These are phyloP conservation scores for Dioszegia aurantiaca DNA, from an alignment of 768 basidiomycete species.

Conservation along the genomic window DNA sequence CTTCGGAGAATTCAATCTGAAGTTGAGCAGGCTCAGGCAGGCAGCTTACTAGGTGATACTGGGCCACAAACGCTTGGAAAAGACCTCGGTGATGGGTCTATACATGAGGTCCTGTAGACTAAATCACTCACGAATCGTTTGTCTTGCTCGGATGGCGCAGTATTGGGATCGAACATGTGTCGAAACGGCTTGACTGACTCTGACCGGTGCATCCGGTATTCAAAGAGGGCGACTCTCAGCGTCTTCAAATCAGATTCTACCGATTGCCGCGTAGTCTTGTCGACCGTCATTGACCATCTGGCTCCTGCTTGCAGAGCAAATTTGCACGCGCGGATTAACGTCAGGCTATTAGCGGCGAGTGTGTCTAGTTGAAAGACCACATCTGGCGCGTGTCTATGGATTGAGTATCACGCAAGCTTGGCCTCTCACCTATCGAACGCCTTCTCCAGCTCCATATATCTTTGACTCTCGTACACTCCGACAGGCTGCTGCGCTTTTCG, in stretches of 20 bases:
- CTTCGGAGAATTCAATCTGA: slow-evolving; percentile 47
- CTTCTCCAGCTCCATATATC: slow-evolving; percentile 48
- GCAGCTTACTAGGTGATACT: slow-evolving; percentile 39
- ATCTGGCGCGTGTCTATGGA: slow-evolving; percentile 35
- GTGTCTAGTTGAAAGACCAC: slow-evolving; percentile 41
- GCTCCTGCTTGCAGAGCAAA: slow-evolving; percentile 21
- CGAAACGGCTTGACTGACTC: slow-evolving; percentile 41
- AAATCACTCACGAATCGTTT: slow-evolving; percentile 19
- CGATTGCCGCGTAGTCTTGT: not conserved
- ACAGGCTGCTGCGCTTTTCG: slow-evolving; percentile 45
- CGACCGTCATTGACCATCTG: slow-evolving; percentile 37
- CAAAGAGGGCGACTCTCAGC: slow-evolving; percentile 31
- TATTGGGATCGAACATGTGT: slow-evolving; percentile 44
- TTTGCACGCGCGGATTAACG: slow-evolving; percentile 29
- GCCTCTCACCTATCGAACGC: slow-evolving; percentile 32
- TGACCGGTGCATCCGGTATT: slow-evolving; percentile 25
- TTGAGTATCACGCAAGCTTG: not conserved
- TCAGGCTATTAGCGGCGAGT: slow-evolving; percentile 30
- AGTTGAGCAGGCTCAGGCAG: not conserved
- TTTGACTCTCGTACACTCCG: slow-evolving; percentile 46
- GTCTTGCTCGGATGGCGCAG: slow-evolving; percentile 20
- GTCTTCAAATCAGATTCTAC: slow-evolving; percentile 14
- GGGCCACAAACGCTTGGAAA: slow-evolving; percentile 46
- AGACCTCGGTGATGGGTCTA: slow-evolving; percentile 39
- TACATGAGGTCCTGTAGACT: not conserved